These are phyloP conservation scores for Solanum stenotomum DNA, from an alignment of 257 asterid species.

Conservation along the genomic window DNA sequence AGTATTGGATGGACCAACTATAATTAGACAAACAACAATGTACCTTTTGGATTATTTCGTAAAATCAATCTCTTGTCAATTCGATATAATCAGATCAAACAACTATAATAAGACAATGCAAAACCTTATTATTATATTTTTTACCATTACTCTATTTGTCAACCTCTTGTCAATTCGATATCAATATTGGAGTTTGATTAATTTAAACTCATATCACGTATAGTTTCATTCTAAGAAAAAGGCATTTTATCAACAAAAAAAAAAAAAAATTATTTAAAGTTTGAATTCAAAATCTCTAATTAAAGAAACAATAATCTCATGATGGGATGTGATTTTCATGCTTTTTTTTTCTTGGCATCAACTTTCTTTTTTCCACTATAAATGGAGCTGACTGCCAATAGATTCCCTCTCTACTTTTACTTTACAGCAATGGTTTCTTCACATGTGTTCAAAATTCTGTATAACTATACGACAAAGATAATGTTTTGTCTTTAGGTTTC, in stretches of 20 bases:
- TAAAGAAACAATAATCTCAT: too few species aligned
- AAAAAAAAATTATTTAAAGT: too few species aligned
- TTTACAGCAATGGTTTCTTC: background rate
- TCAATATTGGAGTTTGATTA: background rate
- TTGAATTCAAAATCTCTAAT: too few species aligned
- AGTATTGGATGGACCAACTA: background rate
- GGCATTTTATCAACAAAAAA: too few species aligned
- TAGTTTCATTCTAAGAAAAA: too few species aligned
- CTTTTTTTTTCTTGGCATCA: background rate
- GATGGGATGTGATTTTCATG: conserved; percentile 8
- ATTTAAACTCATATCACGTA: too few species aligned
- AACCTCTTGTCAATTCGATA: background rate
- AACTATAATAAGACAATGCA: background rate
- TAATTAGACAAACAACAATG: background rate
- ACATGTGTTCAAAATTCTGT: background rate
- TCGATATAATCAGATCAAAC: background rate
- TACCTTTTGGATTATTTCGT: background rate
- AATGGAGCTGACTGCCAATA: background rate
- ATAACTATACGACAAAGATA: background rate
- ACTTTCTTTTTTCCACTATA: background rate
- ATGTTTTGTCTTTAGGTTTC: background rate
- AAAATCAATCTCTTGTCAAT: background rate
- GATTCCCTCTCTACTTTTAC: background rate
- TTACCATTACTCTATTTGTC: background rate
- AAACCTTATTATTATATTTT: background rate